Evolutionary conservation across 495 filamentous ascomycete genomes (phyloP), one percentile per base, ranked within the genome.

Genomic region (Neurospora hispaniola): DNA sequence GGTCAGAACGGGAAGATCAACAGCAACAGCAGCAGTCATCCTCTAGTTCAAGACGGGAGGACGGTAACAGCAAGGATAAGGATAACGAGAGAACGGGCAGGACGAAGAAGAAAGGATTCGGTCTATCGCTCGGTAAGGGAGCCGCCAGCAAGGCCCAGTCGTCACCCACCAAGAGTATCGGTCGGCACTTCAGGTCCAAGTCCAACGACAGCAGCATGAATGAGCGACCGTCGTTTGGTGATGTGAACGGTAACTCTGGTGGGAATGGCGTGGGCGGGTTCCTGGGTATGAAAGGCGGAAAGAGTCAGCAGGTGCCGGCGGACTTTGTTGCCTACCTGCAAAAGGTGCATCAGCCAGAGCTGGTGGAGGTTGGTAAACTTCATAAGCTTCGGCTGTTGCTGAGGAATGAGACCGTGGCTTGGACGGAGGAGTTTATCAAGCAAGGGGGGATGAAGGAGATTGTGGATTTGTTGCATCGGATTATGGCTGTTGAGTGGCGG

Each of bases 401-500:
- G 42, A 91, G 96, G 9, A 98, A 98, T 78, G 96, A 99, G 83
- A 96, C 94, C 4, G 91, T 99, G 3, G 88, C 89, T 20, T 99
- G 96, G 96, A 95, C 96, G 2, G 93, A 98, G 76, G 86, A 88
- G 8, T 99, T 99, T 80, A 92, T 98, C 75, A 84, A 88, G 27
- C 88, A 93, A 75, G 94, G 94, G 20, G 96, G 96, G 38, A 97
- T 98, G 94, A 88, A 90, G 76, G 94, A 97, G 78, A 92, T 98
- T 70, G 90, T 97, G 39, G 89, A 87, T 69, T 84, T 99, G 71
- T 84, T 98, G 72, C 90, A 97, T 76, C 88, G 96, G 16, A 97
- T 93, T 69, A 94, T 98, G 88, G 90, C 92, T 71, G 89, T 99
- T 71, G 96, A 97, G 80, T 99, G 96, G 96, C 91, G 94, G 93